phyloP scores from a whole-genome alignment of 2,329 filamentous ascomycete genomes.

The Xenoacremonium recifei region DNA sequence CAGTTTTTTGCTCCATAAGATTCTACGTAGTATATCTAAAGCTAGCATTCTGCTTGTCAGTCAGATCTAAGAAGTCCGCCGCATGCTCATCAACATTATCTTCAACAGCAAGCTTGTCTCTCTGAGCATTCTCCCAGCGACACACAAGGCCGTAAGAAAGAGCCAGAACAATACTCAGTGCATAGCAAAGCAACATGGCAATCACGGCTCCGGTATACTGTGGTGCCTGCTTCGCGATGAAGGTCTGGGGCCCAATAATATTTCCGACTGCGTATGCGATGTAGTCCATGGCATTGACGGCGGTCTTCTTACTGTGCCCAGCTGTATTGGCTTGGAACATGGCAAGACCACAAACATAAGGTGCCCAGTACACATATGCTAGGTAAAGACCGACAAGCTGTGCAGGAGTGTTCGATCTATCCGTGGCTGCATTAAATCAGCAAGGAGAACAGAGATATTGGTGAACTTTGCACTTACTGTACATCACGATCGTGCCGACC shows the following conservation, averaged over 20 bases:
- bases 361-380: neutral
- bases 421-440: too few relatives aligned
- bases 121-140: neutral
- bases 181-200: slow-evolving; percentile 6
- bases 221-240: slow-evolving; percentile 31
- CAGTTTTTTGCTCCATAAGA: too few relatives aligned
- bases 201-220: slow-evolving; percentile 20
- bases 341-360: slow-evolving; percentile 2
- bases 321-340: slow-evolving; percentile 25
- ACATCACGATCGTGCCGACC: slow-evolving; percentile 15
- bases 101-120: neutral
- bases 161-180: neutral
- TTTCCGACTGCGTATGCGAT: slow-evolving; percentile 39
- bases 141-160: neutral
- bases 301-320: slow-evolving; percentile 36
- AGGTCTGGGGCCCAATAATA: slow-evolving; percentile 37
- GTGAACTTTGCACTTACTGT: slow-evolving; percentile 21
- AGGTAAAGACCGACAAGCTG: neutral
- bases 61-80: neutral
- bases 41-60: neutral
- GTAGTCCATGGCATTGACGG: slow-evolving; percentile 42
- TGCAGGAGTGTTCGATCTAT: neutral
- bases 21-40: neutral
- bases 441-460: too few relatives aligned
- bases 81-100: neutral